Evolutionary conservation across 805 yeast species (phyloP).

Genomic region (Priceomyces medius): DNA sequence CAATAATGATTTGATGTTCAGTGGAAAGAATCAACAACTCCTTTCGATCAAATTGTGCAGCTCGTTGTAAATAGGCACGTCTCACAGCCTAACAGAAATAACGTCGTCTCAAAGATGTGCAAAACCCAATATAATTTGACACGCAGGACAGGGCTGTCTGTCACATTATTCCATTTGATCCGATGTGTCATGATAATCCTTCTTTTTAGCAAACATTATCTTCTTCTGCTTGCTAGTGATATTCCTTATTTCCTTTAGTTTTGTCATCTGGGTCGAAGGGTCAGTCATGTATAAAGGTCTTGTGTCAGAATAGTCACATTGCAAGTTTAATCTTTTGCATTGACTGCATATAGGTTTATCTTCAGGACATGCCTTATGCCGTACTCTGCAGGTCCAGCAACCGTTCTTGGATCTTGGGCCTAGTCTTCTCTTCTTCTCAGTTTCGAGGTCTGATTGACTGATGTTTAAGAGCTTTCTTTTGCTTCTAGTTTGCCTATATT

Average conservation of each 20-base stretch:
- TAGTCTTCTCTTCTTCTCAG: constrained; percentile 16
- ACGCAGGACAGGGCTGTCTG: not conserved
- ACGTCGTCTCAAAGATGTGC: not conserved
- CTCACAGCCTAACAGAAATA: constrained; percentile 1
- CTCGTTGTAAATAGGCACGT: not conserved
- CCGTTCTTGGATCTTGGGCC: constrained; percentile 53
- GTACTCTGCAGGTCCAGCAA: constrained; percentile 76
- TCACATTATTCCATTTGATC: constrained; percentile 1
- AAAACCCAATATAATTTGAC: not conserved
- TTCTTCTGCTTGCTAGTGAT: constrained; percentile 33
- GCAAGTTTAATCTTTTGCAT: constrained; percentile 54
- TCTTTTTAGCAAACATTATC: constrained; percentile 15
- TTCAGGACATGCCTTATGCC: constrained; percentile 73
- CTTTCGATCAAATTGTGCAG: not conserved
- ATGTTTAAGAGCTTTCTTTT: constrained; percentile 3
- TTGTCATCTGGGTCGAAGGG: constrained; percentile 39
- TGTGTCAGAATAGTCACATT: constrained; percentile 52
- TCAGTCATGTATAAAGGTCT: constrained; percentile 58
- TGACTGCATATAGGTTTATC: constrained; percentile 59
- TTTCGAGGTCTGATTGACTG: constrained; percentile 2
- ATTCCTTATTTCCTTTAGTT: constrained; percentile 50
- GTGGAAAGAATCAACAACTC: not conserved
- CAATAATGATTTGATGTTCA: not conserved
- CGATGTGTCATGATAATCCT: not conserved
- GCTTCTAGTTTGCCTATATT: constrained; percentile 10